Percentiles rank a stretch among this genome's conserved stretches.
Evolutionary conservation across 352 stramenopile genomes (phyloP).

Genomic region (Pythium volutum): DNA sequence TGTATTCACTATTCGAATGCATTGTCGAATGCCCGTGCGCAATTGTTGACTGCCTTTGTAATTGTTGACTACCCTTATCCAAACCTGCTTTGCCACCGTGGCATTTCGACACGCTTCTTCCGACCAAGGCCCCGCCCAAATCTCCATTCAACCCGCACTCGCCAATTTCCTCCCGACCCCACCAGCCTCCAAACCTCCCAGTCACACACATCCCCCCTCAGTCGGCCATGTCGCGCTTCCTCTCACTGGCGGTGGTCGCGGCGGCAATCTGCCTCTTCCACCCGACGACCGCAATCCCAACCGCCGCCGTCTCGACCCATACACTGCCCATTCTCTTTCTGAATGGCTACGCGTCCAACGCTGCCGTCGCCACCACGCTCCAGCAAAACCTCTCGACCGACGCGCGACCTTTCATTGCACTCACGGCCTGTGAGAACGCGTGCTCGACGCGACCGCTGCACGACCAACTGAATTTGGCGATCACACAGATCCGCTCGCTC

Average conservation of each 20-base stretch:
- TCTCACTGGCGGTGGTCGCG: not conserved
- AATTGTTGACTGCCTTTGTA: no score
- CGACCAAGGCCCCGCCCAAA: no score
- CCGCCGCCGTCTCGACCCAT: not conserved
- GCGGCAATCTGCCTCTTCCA: not conserved
- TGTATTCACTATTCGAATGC: no score
- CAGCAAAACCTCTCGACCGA: conserved; percentile 32
- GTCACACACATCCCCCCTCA: not conserved
- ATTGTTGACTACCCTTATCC: no score
- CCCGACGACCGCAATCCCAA: not conserved
- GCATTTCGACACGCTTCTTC: no score
- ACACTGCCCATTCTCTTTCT: conserved; percentile 45
- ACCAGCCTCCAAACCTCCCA: no score
- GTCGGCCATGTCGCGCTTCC: not conserved
- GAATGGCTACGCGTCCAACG: conserved; percentile 33
- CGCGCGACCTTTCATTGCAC: conserved; percentile 30
- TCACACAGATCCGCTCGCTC: conserved; percentile 35
- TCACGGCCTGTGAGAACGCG: conserved; percentile 34
- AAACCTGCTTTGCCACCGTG: no score
- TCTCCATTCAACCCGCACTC: not conserved
- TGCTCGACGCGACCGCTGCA: conserved; percentile 32
- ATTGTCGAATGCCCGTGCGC: no score
- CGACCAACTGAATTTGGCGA: conserved; percentile 33
- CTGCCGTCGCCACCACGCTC: conserved; percentile 26
- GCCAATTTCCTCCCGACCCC: not conserved